These are phyloP conservation scores for Tetramitus jugosus DNA, from an alignment of 208 protist species.

Conservation along the genomic window DNA sequence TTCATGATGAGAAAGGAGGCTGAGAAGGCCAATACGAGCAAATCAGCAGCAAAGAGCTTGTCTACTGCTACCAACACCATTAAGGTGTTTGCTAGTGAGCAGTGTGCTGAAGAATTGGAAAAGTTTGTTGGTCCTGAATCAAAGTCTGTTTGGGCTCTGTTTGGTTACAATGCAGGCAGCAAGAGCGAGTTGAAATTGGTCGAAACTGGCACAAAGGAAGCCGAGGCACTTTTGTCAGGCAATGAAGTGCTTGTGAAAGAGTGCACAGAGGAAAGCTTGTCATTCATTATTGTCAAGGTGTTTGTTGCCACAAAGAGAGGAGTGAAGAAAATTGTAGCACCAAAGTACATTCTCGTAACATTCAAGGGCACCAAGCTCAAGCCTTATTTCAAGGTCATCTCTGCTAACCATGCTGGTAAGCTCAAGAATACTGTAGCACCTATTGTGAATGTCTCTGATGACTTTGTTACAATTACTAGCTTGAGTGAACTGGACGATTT, in stretches of 20 bases:
- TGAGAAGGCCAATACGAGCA: neutral
- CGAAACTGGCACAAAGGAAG: too few relatives aligned
- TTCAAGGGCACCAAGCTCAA: neutral
- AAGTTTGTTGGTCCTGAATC: too few relatives aligned
- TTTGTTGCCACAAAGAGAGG: neutral
- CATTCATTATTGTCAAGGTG: neutral
- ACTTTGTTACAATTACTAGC: neutral
- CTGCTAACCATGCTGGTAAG: neutral
- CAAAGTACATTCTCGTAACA: neutral
- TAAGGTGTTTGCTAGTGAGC: too few relatives aligned
- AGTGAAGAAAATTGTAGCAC: neutral
- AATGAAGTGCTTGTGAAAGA: too few relatives aligned
- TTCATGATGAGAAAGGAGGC: neutral
- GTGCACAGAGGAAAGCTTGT: neutral
- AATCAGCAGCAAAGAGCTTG: neutral
- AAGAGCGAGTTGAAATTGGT: too few relatives aligned
- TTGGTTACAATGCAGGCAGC: too few relatives aligned
- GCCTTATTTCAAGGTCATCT: conserved; percentile 10
- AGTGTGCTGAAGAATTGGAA: too few relatives aligned
- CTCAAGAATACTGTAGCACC: neutral
- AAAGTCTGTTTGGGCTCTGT: too few relatives aligned
- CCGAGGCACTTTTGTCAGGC: too few relatives aligned
- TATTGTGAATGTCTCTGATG: neutral
- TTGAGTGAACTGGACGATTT: neutral
- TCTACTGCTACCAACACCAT: neutral